Percentiles rank a stretch among this genome's conserved stretches.
These are phyloP conservation scores for Geranomyces michiganensis DNA, from an alignment of 192 early-diverging fungal species.

Conservation along the genomic window DNA sequence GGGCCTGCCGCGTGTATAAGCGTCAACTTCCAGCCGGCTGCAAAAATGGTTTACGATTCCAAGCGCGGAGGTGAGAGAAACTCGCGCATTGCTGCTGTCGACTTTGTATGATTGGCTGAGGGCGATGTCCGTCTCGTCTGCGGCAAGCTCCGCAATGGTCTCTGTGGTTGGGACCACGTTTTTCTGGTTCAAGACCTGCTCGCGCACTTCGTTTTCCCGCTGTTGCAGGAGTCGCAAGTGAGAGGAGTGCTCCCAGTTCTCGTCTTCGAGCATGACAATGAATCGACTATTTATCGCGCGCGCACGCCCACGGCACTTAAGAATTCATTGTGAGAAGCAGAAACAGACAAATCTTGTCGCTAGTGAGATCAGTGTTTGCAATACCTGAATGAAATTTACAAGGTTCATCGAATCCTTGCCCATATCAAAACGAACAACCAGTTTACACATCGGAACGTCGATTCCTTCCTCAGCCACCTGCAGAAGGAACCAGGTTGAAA, in stretches of 20 bases:
- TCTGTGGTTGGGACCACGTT: conserved; percentile 24
- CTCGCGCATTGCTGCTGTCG: conserved; percentile 65
- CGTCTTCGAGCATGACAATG: conserved; percentile 56
- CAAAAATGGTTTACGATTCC: conserved; percentile 73
- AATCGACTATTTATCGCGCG: conserved; percentile 72
- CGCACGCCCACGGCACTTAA: conserved; percentile 83
- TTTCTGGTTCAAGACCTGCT: conserved; percentile 15
- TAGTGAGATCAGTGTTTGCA: conserved; percentile 51
- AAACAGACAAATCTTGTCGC: too few species aligned
- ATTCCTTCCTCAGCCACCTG: conserved; percentile 93
- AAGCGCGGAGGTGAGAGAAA: conserved; percentile 72
- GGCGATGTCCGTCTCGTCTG: conserved; percentile 36
- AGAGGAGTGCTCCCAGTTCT: conserved; percentile 30
- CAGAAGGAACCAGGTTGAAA: too few species aligned
- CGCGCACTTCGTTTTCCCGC: conserved; percentile 16
- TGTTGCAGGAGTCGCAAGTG: conserved; percentile 10
- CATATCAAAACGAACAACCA: conserved; percentile 71
- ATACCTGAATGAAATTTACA: conserved; percentile 60
- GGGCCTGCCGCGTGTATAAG: conserved; percentile 48
- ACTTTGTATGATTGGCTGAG: conserved; percentile 59
- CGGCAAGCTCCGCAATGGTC: conserved; percentile 47
- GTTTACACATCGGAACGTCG: conserved; percentile 89
- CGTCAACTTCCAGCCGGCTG: conserved; percentile 67
- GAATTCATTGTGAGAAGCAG: conserved; percentile 73
- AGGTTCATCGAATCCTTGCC: conserved; percentile 40